These are phyloP conservation scores for Mytilinidion resinicola DNA, from an alignment of 495 filamentous ascomycete genomes.

Conservation along the genomic window DNA sequence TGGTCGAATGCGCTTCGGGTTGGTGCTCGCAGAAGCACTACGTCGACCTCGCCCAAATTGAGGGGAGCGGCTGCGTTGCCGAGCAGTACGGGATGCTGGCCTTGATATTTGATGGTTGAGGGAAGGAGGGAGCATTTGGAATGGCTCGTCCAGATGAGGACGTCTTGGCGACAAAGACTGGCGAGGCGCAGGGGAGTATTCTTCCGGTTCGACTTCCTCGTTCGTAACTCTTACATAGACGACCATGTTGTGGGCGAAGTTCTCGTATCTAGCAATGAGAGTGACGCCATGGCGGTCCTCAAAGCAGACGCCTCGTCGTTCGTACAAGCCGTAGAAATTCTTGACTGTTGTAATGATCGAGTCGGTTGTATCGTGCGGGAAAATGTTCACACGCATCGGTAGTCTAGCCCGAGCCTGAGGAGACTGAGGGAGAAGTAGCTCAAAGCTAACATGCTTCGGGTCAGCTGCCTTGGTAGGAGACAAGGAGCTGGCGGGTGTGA, in stretches of 20 bases:
- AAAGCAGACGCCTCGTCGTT: slow-evolving; percentile 76
- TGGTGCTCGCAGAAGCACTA: slow-evolving; percentile 62
- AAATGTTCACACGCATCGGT: slow-evolving; percentile 87
- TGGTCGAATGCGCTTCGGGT: slow-evolving; percentile 57
- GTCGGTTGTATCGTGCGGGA: slow-evolving; percentile 87
- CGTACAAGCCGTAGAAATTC: slow-evolving; percentile 93
- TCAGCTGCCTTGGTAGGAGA: slow-evolving; percentile 13
- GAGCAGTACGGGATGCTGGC: slow-evolving; percentile 59
- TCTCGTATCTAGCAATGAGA: slow-evolving; percentile 92
- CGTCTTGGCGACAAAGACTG: slow-evolving; percentile 34
- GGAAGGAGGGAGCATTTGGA: slow-evolving; percentile 42
- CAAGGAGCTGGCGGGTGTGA: slow-evolving; percentile 9
- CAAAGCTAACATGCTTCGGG: slow-evolving; percentile 49
- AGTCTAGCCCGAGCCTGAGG: slow-evolving; percentile 70
- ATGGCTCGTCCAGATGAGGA: slow-evolving; percentile 33
- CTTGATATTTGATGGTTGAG: slow-evolving; percentile 54
- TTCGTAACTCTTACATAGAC: slow-evolving; percentile 80
- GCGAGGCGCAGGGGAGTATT: slow-evolving; percentile 14
- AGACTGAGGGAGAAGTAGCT: slow-evolving; percentile 68
- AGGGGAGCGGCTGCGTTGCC: slow-evolving; percentile 79
- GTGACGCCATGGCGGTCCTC: slow-evolving; percentile 80
- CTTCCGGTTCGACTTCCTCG: slow-evolving; percentile 38
- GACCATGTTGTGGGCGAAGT: slow-evolving; percentile 80
- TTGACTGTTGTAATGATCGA: slow-evolving; percentile 95
- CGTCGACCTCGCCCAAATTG: slow-evolving; percentile 64